Base-by-base conservation (phyloP, 768 basidiomycete species). In the Multifurca ochricompacta region DNA sequence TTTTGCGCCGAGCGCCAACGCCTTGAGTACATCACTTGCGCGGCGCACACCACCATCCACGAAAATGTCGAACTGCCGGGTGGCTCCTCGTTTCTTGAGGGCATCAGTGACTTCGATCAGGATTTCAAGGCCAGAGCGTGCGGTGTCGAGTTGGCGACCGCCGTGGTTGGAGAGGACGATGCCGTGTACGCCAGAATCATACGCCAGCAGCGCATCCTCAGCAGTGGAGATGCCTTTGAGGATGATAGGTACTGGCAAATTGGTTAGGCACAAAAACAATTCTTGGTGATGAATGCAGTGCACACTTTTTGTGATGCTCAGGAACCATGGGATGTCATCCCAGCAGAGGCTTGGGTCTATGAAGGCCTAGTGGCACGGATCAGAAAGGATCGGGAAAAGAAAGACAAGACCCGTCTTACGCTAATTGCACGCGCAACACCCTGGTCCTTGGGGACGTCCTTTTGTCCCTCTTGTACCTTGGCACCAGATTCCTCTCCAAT, bases 291-390 rank as follows among this genome's bases (percentile, higher is more conserved):
- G 23, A 28, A 40, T 11, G 14, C 4, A 1, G 1, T 9, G 58
- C 66, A 13, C 54, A 74, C 75, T 79, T 62, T 76, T 78, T 3
- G 82, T 83, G 53, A 83, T 82, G 43, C 70, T 72, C 62, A 74
- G 72, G 67, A 80, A 75, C 72, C 75, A 95, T 0, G 77, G 70
- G 34, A 95, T 72, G 64, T 95, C 92, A 34, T 76, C 74, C 95
- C 95, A 98, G 53, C 78, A 77, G 53, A 97, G 71, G 2, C 83
- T 78, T 0, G 95, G 92, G 66, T 99, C 96, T 60, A 98, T 98
- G 70, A 99, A 99, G 1, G 88, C 88, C 81, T 93, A 51, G 3
- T 8, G 27, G 39, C 27, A 19, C 11, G 13, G 14, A 25, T 28
- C 27, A 44, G 42, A 18, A 16, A 25, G 9, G 42, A 8, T 14